phyloP scores from a whole-genome alignment of 2,329 filamentous ascomycete species.

The Metarhizium guizhouense region DNA sequence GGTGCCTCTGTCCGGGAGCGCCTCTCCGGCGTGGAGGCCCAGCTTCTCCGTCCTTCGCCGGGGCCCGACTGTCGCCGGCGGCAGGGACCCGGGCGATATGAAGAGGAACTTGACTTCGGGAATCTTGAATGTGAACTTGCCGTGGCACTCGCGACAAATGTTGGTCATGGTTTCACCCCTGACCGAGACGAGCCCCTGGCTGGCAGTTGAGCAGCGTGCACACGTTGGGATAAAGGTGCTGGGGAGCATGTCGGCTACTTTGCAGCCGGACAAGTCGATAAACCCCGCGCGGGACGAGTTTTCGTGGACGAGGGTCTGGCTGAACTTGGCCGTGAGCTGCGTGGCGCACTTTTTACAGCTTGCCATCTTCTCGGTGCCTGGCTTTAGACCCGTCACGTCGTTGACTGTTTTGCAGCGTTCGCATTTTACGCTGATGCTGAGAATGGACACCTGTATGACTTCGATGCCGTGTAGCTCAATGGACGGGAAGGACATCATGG shows the following conservation, averaged over 20 bases:
- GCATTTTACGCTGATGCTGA: constrained; percentile 68
- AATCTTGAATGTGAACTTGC: constrained; percentile 70
- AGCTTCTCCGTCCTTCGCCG: constrained; percentile 43
- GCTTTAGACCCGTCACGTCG: constrained; percentile 59
- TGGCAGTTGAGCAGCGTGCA: constrained; percentile 61
- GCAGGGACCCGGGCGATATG: constrained; percentile 48
- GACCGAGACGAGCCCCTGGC: constrained; percentile 61
- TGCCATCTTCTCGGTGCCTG: constrained; percentile 39
- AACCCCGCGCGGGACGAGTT: constrained; percentile 70
- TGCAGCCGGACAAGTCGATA: constrained; percentile 66
- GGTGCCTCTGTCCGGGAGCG: constrained; percentile 42
- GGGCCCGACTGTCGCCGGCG: constrained; percentile 29
- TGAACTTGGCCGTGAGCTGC: constrained; percentile 44
- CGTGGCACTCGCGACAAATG: constrained; percentile 71
- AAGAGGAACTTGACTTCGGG: constrained; percentile 70
- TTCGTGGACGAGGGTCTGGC: constrained; percentile 62
- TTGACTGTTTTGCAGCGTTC: constrained; percentile 66
- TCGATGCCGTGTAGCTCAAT: constrained; percentile 72
- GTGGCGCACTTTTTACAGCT: constrained; percentile 53
- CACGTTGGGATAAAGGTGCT: constrained; percentile 76
- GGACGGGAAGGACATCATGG: constrained; percentile 70
- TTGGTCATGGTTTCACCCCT: constrained; percentile 65
- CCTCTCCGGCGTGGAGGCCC: constrained; percentile 47
- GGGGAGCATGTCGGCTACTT: constrained; percentile 65
- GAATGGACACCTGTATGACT: constrained; percentile 56